phyloP scores from a whole-genome alignment of 116 monocot species.

The Iris pallida region DNA sequence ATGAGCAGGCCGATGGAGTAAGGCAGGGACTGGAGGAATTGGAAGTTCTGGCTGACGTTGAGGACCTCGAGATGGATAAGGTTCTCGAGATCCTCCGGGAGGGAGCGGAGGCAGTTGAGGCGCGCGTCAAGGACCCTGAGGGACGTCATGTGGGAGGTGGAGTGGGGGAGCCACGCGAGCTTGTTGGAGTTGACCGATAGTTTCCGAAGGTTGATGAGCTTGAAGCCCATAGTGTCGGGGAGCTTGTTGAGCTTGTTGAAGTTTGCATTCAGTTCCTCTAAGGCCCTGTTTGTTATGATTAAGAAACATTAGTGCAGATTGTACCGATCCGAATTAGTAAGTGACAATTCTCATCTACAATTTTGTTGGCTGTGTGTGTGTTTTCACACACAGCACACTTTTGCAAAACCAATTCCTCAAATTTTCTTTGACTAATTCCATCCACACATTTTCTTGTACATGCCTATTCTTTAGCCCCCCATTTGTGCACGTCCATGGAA shows the following conservation, averaged over 20 bases:
- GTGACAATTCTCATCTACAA: too few species aligned
- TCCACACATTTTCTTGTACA: too few species aligned
- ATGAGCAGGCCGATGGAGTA: slow-evolving; percentile 70
- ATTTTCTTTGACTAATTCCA: too few species aligned
- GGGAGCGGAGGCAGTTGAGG: slow-evolving; percentile 74
- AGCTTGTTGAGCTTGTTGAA: slow-evolving; percentile 82
- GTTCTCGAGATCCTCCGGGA: slow-evolving; percentile 82
- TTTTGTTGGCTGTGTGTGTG: too few species aligned
- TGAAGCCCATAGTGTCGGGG: slow-evolving; percentile 81
- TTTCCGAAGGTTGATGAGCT: slow-evolving; percentile 46
- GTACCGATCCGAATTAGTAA: too few species aligned
- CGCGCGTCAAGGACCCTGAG: slow-evolving; percentile 67
- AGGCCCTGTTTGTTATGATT: slow-evolving; percentile 18
- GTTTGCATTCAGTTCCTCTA: slow-evolving; percentile 73
- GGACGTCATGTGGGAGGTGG: slow-evolving; percentile 51
- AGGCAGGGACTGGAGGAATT: slow-evolving; percentile 54
- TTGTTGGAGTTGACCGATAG: slow-evolving; percentile 85
- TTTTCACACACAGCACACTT: too few species aligned
- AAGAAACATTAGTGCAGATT: neutral
- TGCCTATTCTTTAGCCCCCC: too few species aligned
- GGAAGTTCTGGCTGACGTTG: slow-evolving; percentile 86
- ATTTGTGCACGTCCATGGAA: too few species aligned
- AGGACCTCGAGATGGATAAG: slow-evolving; percentile 50
- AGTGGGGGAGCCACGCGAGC: slow-evolving; percentile 57
- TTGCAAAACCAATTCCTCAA: too few species aligned